A percentile compares a stretch with the other conserved stretches of the same genome.
Evolutionary conservation across 306 rosid genomes (phyloP).

Genomic region (Potentilla sterilis): DNA sequence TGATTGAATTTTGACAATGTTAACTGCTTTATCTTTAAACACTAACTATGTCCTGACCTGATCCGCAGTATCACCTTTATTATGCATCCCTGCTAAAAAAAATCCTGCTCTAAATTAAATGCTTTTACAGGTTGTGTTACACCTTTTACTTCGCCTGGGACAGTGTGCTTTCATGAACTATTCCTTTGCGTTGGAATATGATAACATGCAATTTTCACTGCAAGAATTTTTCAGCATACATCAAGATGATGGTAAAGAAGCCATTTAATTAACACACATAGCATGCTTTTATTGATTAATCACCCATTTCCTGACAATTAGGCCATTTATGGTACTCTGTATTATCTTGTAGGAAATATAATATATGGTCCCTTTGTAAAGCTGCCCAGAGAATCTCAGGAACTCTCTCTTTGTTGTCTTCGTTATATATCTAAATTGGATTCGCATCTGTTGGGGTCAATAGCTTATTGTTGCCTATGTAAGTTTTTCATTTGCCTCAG

Average conservation of each 20-base stretch:
- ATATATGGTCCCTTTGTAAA: conserved; percentile 67
- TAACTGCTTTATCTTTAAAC: neutral
- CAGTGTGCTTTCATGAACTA: conserved; percentile 52
- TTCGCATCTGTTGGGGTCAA: conserved; percentile 50
- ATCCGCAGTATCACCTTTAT: neutral
- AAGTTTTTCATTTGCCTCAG: conserved; percentile 35
- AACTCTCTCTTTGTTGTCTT: conserved; percentile 69
- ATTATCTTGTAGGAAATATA: conserved; percentile 51
- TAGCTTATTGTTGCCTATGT: conserved; percentile 77
- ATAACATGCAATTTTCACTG: conserved; percentile 53
- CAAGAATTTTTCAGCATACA: conserved; percentile 45
- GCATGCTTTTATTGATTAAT: neutral
- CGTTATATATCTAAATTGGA: conserved; percentile 68
- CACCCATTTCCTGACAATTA: conserved; percentile 13
- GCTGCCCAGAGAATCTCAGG: conserved; percentile 77
- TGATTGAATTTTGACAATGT: neutral
- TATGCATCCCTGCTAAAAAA: neutral
- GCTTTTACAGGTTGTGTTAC: conserved; percentile 53
- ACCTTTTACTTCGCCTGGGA: conserved; percentile 65
- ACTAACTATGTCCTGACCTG: neutral
- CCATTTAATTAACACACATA: neutral
- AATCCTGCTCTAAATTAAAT: neutral
- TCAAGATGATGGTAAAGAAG: conserved; percentile 55
- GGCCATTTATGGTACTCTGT: conserved; percentile 22
- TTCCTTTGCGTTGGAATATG: conserved; percentile 49